Conservation (phyloP, 2,329 filamentous ascomycete genomes). For the Sporothrix curviconia region DNA sequence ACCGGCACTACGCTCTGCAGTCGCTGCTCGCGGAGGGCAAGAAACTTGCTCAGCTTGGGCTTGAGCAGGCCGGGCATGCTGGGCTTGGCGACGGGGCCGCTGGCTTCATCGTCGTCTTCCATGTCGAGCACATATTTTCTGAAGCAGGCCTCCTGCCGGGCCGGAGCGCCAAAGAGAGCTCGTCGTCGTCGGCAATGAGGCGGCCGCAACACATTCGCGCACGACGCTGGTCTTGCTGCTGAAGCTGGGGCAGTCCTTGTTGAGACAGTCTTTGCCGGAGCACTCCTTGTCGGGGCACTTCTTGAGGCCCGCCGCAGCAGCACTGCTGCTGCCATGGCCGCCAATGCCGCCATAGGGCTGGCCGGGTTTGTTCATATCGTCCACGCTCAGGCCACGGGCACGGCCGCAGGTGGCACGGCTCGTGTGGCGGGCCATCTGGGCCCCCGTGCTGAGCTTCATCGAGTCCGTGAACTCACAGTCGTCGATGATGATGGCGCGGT, state of each 20-base stretch:
- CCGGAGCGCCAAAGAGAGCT: background rate
- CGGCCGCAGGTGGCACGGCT: background rate
- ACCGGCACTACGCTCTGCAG: background rate
- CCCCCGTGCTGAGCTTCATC: conserved; percentile 10
- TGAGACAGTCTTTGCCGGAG: background rate
- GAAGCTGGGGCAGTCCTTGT: background rate
- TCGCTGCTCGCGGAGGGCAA: too few relatives aligned
- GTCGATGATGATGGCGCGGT: conserved; percentile 26
- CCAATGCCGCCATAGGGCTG: too few relatives aligned
- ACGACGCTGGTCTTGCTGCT: too few relatives aligned
- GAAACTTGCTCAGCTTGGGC: too few relatives aligned
- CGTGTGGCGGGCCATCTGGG: conserved; percentile 4
- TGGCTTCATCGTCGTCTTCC: conserved; percentile 1
- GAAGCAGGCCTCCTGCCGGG: conserved; percentile 21
- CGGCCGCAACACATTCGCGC: too few relatives aligned
- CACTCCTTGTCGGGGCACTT: background rate
- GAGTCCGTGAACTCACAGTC: conserved; percentile 17
- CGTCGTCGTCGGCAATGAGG: background rate
- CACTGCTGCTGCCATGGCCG: too few relatives aligned
- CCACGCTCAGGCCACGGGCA: background rate
- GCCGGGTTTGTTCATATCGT: background rate
- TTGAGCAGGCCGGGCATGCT: too few relatives aligned
- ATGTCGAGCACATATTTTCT: conserved; percentile 22
- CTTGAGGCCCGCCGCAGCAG: too few relatives aligned
- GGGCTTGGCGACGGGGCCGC: too few relatives aligned